phyloP scores from a whole-genome alignment of 225 moss, liverwort and hornwort genomes.

The Anthoceros angustus region DNA sequence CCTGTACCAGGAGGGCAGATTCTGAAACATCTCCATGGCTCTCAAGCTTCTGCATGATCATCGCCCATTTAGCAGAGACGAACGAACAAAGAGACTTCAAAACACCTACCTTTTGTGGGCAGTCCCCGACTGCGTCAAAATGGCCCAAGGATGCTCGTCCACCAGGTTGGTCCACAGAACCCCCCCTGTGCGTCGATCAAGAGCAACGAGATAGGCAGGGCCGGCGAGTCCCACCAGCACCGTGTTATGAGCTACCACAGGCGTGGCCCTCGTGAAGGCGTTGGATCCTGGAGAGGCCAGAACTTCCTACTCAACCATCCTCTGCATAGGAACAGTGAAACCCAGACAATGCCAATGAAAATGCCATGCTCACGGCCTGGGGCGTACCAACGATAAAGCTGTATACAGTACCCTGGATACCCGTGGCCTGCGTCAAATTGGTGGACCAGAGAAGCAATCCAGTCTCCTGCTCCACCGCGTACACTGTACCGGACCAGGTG shows the following conservation, averaged over 20 bases:
- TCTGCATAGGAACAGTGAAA: too few relatives aligned
- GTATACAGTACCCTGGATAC: not conserved
- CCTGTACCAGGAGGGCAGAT: not conserved
- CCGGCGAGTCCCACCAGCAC: constrained; percentile 3
- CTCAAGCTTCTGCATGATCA: too few relatives aligned
- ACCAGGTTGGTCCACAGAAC: not conserved
- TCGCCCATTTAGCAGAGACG: not conserved
- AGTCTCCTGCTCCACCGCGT: not conserved
- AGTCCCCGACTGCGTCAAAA: constrained; percentile 3
- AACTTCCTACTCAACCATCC: not conserved
- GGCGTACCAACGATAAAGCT: too few relatives aligned
- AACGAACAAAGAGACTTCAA: not conserved
- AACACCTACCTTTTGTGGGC: not conserved
- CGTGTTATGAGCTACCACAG: not conserved
- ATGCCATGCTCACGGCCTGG: too few relatives aligned
- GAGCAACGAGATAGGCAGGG: not conserved
- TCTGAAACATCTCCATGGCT: not conserved
- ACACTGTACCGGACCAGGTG: not conserved
- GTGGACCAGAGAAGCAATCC: not conserved
- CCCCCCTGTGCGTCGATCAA: not conserved
- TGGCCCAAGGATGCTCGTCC: constrained; percentile 3
- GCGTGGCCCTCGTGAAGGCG: not conserved
- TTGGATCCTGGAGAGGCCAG: not conserved
- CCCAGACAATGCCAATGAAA: too few relatives aligned
- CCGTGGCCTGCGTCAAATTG: constrained; percentile 3